Evolutionary conservation across 2,329 filamentous ascomycete genomes (phyloP), one percentile per base, ranked within the genome.

Genomic region (Cordyceps cicadae): DNA sequence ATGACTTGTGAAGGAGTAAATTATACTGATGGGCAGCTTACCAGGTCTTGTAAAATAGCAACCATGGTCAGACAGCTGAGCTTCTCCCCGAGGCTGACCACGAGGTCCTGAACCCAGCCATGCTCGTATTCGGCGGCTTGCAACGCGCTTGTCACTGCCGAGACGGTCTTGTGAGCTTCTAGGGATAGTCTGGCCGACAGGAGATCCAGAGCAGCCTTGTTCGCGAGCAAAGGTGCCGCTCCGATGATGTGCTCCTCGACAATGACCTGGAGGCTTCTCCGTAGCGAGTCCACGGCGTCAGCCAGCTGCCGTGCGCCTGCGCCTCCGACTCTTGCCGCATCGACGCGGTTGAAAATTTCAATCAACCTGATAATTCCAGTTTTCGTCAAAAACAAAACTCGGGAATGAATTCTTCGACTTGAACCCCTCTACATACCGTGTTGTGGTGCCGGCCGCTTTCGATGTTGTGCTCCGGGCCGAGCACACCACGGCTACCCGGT

Each of bases 401-500:
- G 8, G 3, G 8, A 9, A n/a, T 8, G 9, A 9, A 2, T 12
- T 37, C 17, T 1, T 1, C 37, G 6, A 6, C 26, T 17, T 32
- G 1, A 17, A 37, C 8, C 14, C 19, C 9, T 21, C 3, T 45
- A 43, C 56, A 0, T 45, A 59, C 56, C 37, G 34, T 41, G 45
- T 43, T n/a, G 56, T 59, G 14, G 56, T 59, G 24, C 56, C 56
- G 7, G 37, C 45, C n/a, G 37, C 34, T 14, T 59, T 59, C 19
- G 32, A 50, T 3, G 45, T 43, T 15, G 56, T 21, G 34, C 56
- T 59, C 3, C 56, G 24, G 26, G 56, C 56, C 37, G 56, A 59
- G 48, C 56, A 59, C 48, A 59, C 48, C 12, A 59, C 56, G 21
- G 56, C 56, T 12, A 51, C 45, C 37, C 34, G 56, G 29, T 59